Percentiles rank a stretch among this genome's conserved stretches.
Conservation (phyloP, 192 early-diverging fungal species). For the Coemansia sp. region DNA sequence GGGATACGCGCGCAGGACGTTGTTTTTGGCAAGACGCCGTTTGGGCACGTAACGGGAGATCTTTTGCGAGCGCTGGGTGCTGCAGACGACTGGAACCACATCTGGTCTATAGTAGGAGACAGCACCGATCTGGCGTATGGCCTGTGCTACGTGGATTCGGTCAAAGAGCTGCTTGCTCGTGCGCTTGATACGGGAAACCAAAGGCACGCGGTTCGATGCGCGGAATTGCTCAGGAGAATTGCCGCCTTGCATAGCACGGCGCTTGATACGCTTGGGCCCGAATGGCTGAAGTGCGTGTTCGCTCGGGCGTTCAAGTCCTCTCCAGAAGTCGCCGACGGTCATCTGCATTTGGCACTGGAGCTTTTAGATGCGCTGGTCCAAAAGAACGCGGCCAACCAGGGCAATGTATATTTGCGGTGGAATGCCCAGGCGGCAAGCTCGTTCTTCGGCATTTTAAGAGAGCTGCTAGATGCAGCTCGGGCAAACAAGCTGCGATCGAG, state of each 20-base stretch:
- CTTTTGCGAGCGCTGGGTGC: constrained; percentile 15
- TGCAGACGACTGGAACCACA: constrained; percentile 25
- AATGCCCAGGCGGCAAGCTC: constrained; percentile 8
- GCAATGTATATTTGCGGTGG: constrained; percentile 4
- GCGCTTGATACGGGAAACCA: constrained; percentile 14
- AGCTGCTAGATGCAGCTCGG: background rate
- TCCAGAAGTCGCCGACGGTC: background rate
- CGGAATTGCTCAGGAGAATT: background rate
- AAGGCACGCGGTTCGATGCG: constrained; percentile 23
- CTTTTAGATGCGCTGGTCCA: constrained; percentile 9
- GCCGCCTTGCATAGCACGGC: constrained; percentile 5
- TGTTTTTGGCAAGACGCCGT: constrained; percentile 12
- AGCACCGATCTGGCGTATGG: background rate
- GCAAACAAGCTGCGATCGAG: background rate
- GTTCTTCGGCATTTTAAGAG: background rate
- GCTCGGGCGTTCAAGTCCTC: background rate
- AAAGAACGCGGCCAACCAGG: background rate
- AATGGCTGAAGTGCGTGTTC: constrained; percentile 2
- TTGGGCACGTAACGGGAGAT: background rate
- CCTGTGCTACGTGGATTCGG: background rate
- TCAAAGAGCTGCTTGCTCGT: constrained; percentile 11
- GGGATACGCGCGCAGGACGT: constrained; percentile 11
- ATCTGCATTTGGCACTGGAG: background rate
- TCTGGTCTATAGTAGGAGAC: constrained; percentile 24
- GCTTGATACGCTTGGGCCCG: background rate